phyloP scores from a whole-genome alignment of 1,139 yeast genomes.

The Taphrina confusa region DNA sequence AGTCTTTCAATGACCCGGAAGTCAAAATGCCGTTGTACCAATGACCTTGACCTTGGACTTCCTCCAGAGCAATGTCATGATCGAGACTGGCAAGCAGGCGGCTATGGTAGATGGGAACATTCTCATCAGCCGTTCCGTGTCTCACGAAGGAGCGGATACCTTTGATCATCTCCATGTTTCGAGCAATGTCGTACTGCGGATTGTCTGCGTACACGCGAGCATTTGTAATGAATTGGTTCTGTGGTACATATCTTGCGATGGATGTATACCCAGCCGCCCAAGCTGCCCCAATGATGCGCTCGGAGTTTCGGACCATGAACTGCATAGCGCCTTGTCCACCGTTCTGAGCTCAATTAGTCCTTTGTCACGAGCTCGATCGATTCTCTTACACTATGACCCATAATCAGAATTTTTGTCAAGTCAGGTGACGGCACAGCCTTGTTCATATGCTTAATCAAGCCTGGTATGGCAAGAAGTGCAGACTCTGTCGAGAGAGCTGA shows the following conservation, averaged over 20 bases:
- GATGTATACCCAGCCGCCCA: slow-evolving; percentile 16
- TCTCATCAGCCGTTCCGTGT: slow-evolving; percentile 13
- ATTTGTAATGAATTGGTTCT: slow-evolving; percentile 6
- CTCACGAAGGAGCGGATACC: slow-evolving; percentile 2
- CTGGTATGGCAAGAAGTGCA: background rate
- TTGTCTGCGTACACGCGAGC: slow-evolving; percentile 1
- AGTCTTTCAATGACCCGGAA: background rate
- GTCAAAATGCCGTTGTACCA: slow-evolving; percentile 14
- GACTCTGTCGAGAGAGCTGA: background rate
- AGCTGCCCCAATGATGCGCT: slow-evolving; percentile 17
- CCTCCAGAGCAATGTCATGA: background rate
- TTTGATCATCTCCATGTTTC: background rate
- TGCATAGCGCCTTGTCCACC: slow-evolving; percentile 30
- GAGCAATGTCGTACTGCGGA: slow-evolving; percentile 7
- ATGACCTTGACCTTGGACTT: slow-evolving; percentile 7
- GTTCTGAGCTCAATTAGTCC: background rate
- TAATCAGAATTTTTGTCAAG: background rate
- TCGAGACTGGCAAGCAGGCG: background rate
- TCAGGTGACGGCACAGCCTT: background rate
- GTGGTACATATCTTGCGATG: slow-evolving; percentile 12
- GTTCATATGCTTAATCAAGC: background rate
- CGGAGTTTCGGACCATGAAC: slow-evolving; percentile 8
- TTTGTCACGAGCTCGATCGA: background rate
- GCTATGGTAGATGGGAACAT: slow-evolving; percentile 22
- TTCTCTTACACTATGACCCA: slow-evolving; percentile 11